Evolutionary conservation across 257 asterid genomes (phyloP).

Genomic region (Nicotiana knightiana): DNA sequence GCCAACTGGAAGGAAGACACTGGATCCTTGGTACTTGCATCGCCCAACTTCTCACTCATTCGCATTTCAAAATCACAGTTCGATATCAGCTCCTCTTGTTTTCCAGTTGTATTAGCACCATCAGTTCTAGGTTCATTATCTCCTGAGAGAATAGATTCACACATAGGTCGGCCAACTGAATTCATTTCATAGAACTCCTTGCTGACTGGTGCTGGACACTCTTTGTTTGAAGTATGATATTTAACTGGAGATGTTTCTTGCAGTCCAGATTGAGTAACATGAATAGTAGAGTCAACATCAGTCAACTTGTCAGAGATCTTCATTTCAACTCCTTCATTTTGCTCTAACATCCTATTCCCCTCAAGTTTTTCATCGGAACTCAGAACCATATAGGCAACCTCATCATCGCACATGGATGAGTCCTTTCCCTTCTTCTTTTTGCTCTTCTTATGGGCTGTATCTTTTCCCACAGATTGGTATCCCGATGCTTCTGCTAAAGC

Average conservation of each 20-base stretch:
- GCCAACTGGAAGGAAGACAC: not conserved
- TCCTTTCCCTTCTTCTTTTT: slow-evolving; percentile 11
- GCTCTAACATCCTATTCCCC: not conserved
- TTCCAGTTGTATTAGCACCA: slow-evolving; percentile 7
- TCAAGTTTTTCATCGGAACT: not conserved
- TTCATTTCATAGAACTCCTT: not conserved
- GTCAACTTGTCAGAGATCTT: not conserved
- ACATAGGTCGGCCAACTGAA: not conserved
- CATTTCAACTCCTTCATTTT: slow-evolving; percentile 3
- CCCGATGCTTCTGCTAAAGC: slow-evolving; percentile 15
- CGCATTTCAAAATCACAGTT: slow-evolving; percentile 14
- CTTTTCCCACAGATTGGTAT: not conserved
- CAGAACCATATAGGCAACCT: not conserved
- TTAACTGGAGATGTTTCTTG: slow-evolving; percentile 1
- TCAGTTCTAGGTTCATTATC: not conserved
- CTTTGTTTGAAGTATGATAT: not conserved
- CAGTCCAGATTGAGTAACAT: not conserved
- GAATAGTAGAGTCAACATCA: slow-evolving; percentile 7
- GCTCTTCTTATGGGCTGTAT: slow-evolving; percentile 8
- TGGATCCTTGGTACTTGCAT: slow-evolving; percentile 9
- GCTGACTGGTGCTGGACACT: not conserved
- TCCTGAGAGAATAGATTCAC: not conserved
- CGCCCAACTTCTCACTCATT: slow-evolving; percentile 1
- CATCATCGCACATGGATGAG: not conserved
- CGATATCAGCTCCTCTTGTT: slow-evolving; percentile 6